Percentiles rank a stretch among this genome's conserved stretches.
These are phyloP conservation scores for Aspergillus eucalypticola DNA, from an alignment of 2,329 filamentous ascomycete genomes.

Conservation along the genomic window DNA sequence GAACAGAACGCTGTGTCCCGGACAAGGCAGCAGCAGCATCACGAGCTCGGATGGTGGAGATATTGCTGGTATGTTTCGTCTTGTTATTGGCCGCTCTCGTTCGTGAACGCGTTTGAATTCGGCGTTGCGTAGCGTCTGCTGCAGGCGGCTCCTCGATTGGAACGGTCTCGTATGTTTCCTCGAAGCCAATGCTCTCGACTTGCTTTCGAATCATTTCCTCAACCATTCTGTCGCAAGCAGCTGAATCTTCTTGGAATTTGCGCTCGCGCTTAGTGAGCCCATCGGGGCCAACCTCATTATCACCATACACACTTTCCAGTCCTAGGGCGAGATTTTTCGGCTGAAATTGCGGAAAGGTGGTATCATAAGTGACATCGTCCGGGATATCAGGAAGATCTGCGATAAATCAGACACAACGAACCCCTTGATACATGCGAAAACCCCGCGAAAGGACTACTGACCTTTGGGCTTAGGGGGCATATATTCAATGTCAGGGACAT, in stretches of 20 bases:
- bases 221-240: conserved; percentile 63
- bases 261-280: conserved; percentile 66
- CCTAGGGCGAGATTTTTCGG: conserved; percentile 56
- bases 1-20: conserved; percentile 31
- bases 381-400: conserved; percentile 48
- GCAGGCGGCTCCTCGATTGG: conserved; percentile 31
- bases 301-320: conserved; percentile 51
- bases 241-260: conserved; percentile 66
- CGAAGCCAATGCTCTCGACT: conserved; percentile 64
- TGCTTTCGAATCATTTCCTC: conserved; percentile 69
- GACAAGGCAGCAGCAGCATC: conserved; percentile 45
- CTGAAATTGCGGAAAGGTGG: conserved; percentile 54
- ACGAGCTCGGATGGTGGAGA: conserved; percentile 44
- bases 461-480: conserved; percentile 71
- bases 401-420: conserved; percentile 30
- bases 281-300: conserved; percentile 52
- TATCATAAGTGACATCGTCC: conserved; percentile 50
- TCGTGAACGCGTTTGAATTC: conserved; percentile 25
- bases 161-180: conserved; percentile 58
- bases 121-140: conserved; percentile 35
- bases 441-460: conserved; percentile 24
- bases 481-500: conserved; percentile 81
- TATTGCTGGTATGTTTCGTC: conserved; percentile 26
- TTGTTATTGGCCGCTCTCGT: conserved; percentile 29
- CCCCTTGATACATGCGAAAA: not conserved